phyloP scores from a whole-genome alignment of 768 basidiomycete species.

The Suillus ampliporus region DNA sequence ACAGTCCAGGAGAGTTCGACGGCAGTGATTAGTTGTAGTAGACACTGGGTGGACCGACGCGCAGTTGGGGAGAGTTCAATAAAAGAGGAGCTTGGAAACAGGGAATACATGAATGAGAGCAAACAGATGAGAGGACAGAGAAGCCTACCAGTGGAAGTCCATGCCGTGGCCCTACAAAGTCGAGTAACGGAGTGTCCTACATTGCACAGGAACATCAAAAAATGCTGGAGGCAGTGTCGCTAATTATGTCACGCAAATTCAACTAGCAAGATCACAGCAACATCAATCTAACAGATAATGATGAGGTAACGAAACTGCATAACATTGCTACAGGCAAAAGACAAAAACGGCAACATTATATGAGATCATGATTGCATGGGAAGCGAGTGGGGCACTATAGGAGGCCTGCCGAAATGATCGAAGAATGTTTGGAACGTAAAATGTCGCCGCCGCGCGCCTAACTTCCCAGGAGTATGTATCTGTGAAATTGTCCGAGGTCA shows the following conservation, averaged over 20 bases:
- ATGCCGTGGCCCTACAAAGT: too few species aligned
- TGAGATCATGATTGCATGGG: constrained; percentile 6
- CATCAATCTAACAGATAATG: not conserved
- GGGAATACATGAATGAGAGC: too few species aligned
- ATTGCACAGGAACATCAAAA: not conserved
- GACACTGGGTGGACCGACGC: too few species aligned
- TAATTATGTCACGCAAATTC: too few species aligned
- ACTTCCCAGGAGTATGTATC: constrained; percentile 3
- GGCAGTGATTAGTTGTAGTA: not conserved
- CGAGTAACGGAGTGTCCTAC: too few species aligned
- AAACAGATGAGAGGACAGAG: not conserved
- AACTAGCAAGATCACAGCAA: not conserved
- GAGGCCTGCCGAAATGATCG: constrained; percentile 9
- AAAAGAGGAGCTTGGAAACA: too few species aligned
- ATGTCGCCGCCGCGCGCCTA: not conserved
- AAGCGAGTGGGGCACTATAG: not conserved
- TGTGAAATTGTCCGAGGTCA: not conserved
- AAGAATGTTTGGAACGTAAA: constrained; percentile 13
- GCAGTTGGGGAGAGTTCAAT: too few species aligned
- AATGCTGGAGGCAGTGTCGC: too few species aligned
- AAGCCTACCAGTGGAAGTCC: too few species aligned
- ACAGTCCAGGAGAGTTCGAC: not conserved
- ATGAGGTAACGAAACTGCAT: not conserved
- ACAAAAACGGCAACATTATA: not conserved
- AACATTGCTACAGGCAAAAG: too few species aligned